phyloP scores from a whole-genome alignment of 306 rosid species.

The Dalbergia cochinchinensis region DNA sequence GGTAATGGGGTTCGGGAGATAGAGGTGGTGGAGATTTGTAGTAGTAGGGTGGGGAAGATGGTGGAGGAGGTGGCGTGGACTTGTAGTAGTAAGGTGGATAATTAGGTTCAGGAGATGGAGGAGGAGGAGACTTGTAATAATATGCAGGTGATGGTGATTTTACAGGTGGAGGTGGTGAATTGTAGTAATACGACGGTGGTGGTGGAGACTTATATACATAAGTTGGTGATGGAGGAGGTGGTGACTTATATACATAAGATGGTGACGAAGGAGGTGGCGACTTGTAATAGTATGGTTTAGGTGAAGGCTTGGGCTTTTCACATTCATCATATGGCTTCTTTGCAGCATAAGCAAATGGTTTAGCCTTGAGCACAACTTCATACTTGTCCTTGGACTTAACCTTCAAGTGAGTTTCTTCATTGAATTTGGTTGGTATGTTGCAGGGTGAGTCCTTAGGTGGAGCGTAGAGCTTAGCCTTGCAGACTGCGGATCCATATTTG shows the following conservation, averaged over 20 bases:
- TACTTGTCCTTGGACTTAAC: constrained; percentile 61
- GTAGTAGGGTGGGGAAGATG: neutral
- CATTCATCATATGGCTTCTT: constrained; percentile 65
- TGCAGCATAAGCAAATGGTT: constrained; percentile 75
- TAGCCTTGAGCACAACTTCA: constrained; percentile 65
- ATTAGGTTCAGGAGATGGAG: constrained; percentile 18
- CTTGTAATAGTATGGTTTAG: constrained; percentile 41
- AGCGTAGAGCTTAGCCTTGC: constrained; percentile 66
- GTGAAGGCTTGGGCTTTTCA: constrained; percentile 41
- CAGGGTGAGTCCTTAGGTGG: constrained; percentile 68
- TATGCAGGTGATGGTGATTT: constrained; percentile 35
- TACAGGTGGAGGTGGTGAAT: constrained; percentile 43
- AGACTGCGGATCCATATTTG: constrained; percentile 55
- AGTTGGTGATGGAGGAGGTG: constrained; percentile 29
- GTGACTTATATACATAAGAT: neutral
- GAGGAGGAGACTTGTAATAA: constrained; percentile 35
- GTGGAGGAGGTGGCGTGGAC: neutral
- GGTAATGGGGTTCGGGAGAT: too few relatives aligned
- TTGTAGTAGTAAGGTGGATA: too few relatives aligned
- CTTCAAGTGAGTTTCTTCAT: constrained; percentile 53
- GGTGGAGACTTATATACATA: constrained; percentile 33
- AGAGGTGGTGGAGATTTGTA: constrained; percentile 27
- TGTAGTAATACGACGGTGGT: neutral
- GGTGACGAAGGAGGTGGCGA: constrained; percentile 54
- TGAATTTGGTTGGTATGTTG: constrained; percentile 61